Base-by-base conservation (phyloP, 1,284 basidiomycete genomes). In the Malassezia brasiliensis region DNA sequence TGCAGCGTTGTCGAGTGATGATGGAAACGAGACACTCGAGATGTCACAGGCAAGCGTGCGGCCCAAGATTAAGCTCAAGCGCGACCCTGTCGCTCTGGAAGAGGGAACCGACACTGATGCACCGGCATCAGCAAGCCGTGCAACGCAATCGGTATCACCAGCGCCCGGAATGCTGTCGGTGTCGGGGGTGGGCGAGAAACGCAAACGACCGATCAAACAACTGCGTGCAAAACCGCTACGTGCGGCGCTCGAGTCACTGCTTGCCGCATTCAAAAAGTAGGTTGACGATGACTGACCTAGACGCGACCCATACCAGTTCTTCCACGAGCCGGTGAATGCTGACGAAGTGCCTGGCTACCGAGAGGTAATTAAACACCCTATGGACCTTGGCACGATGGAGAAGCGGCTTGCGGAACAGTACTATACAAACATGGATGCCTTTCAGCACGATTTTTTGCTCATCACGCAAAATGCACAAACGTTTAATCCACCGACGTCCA, bases 221-320 rank as follows among this genome's bases (percentile, higher is more conserved):
- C 22, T 56, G 37, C 49, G 54, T 5, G 37, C 44, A 11, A 57
- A 57, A 30, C 35, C 50, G 38, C 40, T 57, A 17, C 17, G 34
- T 9, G 47, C 28, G 17, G 55, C 45, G 30, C 46, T 57, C 6
- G n/a, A 25, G 6, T 31, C 50, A 14, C 50, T 57, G 5, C 28
- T 57, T 1, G 32, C 41, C 9, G 50, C 46, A 12, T 45, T 56
- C 2, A 56, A 56, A 36, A 50, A 42, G 50, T 52, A 40, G 7
- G 50, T 52, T 4, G 3, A 17, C 1, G 10, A 9, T 10, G 5
- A n/a, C 45, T 53, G 3, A 87, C 37, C 11, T 30, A 47, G 86
- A 76, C 87, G 86, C 71, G 87, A 89, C 69, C 84, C 85, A 72
- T 89, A 89, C 79, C 85, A 83, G 5, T 88, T 89, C 75, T 89